phyloP scores from a whole-genome alignment of 768 basidiomycete species.

The Pulveroboletus frians region DNA sequence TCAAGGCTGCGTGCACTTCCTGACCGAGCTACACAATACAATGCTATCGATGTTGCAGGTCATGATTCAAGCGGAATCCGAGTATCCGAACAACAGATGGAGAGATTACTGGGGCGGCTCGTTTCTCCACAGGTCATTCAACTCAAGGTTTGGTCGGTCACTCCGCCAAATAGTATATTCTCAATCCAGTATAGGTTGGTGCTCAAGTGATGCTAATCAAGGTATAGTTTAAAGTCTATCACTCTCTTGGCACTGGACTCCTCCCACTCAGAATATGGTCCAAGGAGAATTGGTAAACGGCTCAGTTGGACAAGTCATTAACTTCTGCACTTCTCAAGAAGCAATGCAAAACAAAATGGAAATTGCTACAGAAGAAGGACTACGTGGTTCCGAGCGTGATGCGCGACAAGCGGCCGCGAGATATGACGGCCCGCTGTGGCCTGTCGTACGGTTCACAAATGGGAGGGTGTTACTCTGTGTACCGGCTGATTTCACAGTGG shows the following conservation, averaged over 20 bases:
- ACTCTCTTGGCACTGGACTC: not conserved
- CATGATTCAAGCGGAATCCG: slow-evolving; percentile 38
- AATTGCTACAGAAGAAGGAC: slow-evolving; percentile 34
- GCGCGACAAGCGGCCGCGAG: slow-evolving; percentile 6
- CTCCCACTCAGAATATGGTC: slow-evolving; percentile 47
- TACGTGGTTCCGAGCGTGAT: slow-evolving; percentile 29
- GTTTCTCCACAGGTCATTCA: slow-evolving; percentile 45
- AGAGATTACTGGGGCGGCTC: slow-evolving; percentile 50
- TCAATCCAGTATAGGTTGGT: slow-evolving; percentile 44
- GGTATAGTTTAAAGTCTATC: slow-evolving; percentile 31
- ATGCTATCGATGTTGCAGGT: slow-evolving; percentile 43
- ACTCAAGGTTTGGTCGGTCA: slow-evolving; percentile 41
- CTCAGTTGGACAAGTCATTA: slow-evolving; percentile 52
- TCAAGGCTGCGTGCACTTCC: slow-evolving; percentile 43
- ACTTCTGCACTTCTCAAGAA: slow-evolving; percentile 42
- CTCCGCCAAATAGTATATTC: not conserved
- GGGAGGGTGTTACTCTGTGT: slow-evolving; percentile 43
- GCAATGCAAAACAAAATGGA: slow-evolving; percentile 35
- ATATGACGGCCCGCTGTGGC: slow-evolving; percentile 42
- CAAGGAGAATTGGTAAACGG: slow-evolving; percentile 72
- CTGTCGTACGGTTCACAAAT: slow-evolving; percentile 54
- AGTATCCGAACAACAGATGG: slow-evolving; percentile 36
- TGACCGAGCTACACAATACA: slow-evolving; percentile 36
- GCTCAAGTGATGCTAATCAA: slow-evolving; percentile 87
- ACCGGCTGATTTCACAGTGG: slow-evolving; percentile 58